Evolutionary conservation across 2,329 filamentous ascomycete species (phyloP).

Genomic region (Xylaria sp.): DNA sequence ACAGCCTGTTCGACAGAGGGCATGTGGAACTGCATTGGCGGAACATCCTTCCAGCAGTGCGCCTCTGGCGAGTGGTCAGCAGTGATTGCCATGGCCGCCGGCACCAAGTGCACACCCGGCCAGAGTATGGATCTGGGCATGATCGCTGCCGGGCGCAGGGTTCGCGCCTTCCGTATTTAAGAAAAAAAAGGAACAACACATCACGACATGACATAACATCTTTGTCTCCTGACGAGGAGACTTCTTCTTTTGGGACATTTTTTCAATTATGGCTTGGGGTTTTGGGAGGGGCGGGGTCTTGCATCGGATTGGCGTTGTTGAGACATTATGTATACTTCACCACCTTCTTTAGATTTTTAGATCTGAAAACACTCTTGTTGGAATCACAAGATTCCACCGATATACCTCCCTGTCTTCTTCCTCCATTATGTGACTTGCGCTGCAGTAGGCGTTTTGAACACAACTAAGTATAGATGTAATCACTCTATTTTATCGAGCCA

Average conservation of each 20-base stretch:
- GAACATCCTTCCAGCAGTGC: slow-evolving; percentile 64
- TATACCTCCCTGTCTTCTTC: not conserved
- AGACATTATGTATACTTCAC: not conserved
- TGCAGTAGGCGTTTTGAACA: not conserved
- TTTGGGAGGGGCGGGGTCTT: not conserved
- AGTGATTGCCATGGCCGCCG: slow-evolving; percentile 54
- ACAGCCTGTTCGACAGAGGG: slow-evolving; percentile 59
- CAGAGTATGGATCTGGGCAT: slow-evolving; percentile 55
- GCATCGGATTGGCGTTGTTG: slow-evolving; percentile 23
- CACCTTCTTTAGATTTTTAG: not conserved
- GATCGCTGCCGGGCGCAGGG: slow-evolving; percentile 40
- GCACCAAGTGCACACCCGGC: slow-evolving; percentile 58
- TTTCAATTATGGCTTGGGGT: not conserved
- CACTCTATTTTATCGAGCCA: no score
- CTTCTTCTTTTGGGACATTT: not conserved
- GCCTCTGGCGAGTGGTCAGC: slow-evolving; percentile 63
- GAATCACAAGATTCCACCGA: not conserved
- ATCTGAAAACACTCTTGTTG: not conserved
- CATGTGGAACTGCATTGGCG: slow-evolving; percentile 64
- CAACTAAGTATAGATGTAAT: not conserved
- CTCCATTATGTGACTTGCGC: not conserved
- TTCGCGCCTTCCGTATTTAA: slow-evolving; percentile 46
- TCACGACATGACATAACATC: not conserved
- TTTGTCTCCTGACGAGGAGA: not conserved
- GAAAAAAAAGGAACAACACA: not conserved